Percentiles rank a stretch among this genome's conserved stretches.
Conservation (phyloP, 192 early-diverging fungal species). For the Backusella macrospora region DNA sequence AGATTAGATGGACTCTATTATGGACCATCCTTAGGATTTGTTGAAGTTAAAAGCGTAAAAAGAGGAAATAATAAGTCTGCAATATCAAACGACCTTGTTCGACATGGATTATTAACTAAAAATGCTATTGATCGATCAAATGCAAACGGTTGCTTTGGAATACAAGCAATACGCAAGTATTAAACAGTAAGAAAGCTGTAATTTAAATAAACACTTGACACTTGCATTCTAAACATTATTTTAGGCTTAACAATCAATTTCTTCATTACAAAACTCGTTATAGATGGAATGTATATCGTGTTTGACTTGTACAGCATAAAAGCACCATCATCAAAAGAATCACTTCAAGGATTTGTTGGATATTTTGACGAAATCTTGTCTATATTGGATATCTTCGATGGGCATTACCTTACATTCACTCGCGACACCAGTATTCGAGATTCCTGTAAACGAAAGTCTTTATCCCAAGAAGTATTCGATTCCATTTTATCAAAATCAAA, state of each 20-base stretch:
- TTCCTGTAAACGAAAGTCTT: conserved; percentile 11
- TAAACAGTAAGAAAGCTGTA: no score
- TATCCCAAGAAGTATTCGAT: conserved; percentile 13
- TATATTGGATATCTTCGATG: conserved; percentile 11
- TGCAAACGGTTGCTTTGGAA: conserved; percentile 14
- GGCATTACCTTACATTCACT: conserved; percentile 12
- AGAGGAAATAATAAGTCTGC: conserved; percentile 13
- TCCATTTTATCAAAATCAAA: conserved; percentile 16
- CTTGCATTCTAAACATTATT: conserved; percentile 16
- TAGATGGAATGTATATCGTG: neutral
- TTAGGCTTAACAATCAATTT: conserved; percentile 19
- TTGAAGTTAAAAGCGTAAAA: conserved; percentile 12
- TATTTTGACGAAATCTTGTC: conserved; percentile 14
- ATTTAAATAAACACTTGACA: conserved; percentile 15
- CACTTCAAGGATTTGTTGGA: conserved; percentile 1
- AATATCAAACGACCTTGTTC: conserved; percentile 15
- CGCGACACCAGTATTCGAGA: conserved; percentile 4
- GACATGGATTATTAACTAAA: conserved; percentile 13
- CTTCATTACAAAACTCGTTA: conserved; percentile 10
- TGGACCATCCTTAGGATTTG: conserved; percentile 12
- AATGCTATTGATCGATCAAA: conserved; percentile 14
- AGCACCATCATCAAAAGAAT: conserved; percentile 14
- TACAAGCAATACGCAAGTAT: conserved; percentile 8
- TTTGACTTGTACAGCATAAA: conserved; percentile 12
- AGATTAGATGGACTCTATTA: conserved; percentile 11